phyloP scores from a whole-genome alignment of 306 rosid species.

The Begonia loranthoides region DNA sequence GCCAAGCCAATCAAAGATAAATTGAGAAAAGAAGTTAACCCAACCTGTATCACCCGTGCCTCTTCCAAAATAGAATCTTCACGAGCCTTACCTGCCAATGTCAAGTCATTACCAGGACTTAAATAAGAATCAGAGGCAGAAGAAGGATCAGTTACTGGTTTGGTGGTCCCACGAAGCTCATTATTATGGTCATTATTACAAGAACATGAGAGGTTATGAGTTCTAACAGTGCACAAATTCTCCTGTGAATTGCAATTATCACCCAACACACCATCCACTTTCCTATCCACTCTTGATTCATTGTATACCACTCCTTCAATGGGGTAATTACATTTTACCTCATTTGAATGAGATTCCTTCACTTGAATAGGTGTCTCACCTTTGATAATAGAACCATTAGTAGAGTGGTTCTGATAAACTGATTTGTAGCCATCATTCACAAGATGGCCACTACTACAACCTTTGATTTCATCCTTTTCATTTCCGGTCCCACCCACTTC shows the following conservation, averaged over 20 bases:
- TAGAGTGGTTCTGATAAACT: constrained; percentile 32
- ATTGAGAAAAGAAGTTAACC: constrained; percentile 13
- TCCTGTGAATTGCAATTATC: constrained; percentile 33
- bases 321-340: too few species aligned
- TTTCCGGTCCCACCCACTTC: constrained; percentile 27
- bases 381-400: constrained; percentile 21
- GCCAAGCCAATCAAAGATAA: constrained; percentile 2
- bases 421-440: constrained; percentile 20
- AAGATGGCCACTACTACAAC: constrained; percentile 25
- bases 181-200: constrained; percentile 23
- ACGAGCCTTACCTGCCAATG: constrained; percentile 51
- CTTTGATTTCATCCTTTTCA: constrained; percentile 21
- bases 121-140: constrained; percentile 29
- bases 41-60: constrained; percentile 80
- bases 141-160: constrained; percentile 23
- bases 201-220: constrained; percentile 19
- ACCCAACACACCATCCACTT: constrained; percentile 21
- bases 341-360: background rate
- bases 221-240: constrained; percentile 16
- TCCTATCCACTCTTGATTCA: constrained; percentile 29
- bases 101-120: constrained; percentile 23
- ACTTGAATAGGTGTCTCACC: constrained; percentile 17
- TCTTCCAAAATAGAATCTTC: constrained; percentile 91
- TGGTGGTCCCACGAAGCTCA: constrained; percentile 26
- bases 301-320: background rate